phyloP scores from a whole-genome alignment of 2,329 filamentous ascomycete genomes.

The Exserohilum turcica region DNA sequence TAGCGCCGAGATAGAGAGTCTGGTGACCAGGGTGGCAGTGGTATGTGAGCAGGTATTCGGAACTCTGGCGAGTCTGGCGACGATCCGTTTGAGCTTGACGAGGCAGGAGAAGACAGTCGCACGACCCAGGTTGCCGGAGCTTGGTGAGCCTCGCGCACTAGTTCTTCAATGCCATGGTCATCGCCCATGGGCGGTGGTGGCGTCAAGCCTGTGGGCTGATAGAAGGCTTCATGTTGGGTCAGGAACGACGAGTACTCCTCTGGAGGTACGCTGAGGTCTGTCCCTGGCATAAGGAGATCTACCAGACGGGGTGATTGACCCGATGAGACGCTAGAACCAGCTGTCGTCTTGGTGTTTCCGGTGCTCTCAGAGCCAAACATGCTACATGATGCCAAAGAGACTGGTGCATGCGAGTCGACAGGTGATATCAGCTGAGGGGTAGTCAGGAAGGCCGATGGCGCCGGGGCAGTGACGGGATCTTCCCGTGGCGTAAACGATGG shows the following conservation, averaged over 20 bases:
- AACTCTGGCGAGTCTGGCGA: slow-evolving; percentile 33
- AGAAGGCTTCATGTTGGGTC: slow-evolving; percentile 44
- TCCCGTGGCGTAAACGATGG: slow-evolving; percentile 11
- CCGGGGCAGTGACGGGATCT: slow-evolving; percentile 19
- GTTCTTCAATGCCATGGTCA: slow-evolving; percentile 60
- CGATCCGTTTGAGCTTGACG: slow-evolving; percentile 43
- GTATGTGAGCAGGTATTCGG: slow-evolving; percentile 51
- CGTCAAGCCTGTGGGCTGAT: slow-evolving; percentile 38
- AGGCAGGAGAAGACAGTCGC: slow-evolving; percentile 44
- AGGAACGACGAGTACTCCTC: slow-evolving; percentile 44
- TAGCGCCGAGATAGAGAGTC: slow-evolving; percentile 69
- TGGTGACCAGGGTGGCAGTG: slow-evolving; percentile 58
- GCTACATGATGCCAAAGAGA: slow-evolving; percentile 45
- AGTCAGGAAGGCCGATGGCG: slow-evolving; percentile 30
- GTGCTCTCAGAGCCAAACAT: slow-evolving; percentile 46
- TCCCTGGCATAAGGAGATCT: slow-evolving; percentile 56
- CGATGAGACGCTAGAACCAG: slow-evolving; percentile 47
- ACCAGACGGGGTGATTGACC: slow-evolving; percentile 56
- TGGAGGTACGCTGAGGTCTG: slow-evolving; percentile 52
- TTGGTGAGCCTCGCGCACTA: slow-evolving; percentile 51
- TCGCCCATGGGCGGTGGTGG: slow-evolving; percentile 40
- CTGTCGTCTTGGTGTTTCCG: slow-evolving; percentile 32
- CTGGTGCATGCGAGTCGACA: slow-evolving; percentile 42
- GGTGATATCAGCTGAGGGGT: slow-evolving; percentile 35
- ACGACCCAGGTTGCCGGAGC: slow-evolving; percentile 46